Conservation (phyloP, 768 basidiomycete species). For the Saitozyma podzolica region DNA sequence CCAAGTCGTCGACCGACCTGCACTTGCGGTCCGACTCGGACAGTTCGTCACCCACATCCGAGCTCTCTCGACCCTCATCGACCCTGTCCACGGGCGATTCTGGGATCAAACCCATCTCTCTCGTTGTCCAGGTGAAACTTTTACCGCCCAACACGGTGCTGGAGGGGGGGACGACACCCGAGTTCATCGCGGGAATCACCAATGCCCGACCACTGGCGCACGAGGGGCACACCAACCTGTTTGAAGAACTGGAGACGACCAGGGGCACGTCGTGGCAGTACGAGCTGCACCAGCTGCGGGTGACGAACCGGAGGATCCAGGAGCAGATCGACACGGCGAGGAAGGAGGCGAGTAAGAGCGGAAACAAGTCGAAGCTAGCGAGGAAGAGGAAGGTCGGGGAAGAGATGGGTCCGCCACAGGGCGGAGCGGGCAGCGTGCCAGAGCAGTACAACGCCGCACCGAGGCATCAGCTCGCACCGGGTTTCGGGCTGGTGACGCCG, state of each 20-base stretch:
- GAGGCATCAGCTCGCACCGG: slow-evolving; percentile 49
- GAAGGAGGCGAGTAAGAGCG: slow-evolving; percentile 13
- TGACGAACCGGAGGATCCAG: slow-evolving; percentile 65
- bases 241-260: slow-evolving; percentile 68
- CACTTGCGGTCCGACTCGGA: slow-evolving; percentile 1
- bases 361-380: slow-evolving; percentile 19
- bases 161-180: not conserved
- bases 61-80: slow-evolving; percentile 10
- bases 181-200: slow-evolving; percentile 15
- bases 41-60: slow-evolving; percentile 7
- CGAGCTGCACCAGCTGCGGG: slow-evolving; percentile 79
- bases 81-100: slow-evolving; percentile 11
- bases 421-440: slow-evolving; percentile 13
- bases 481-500: slow-evolving; percentile 45
- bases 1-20: slow-evolving; percentile 11
- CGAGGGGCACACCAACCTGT: slow-evolving; percentile 58
- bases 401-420: slow-evolving; percentile 25
- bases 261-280: slow-evolving; percentile 88
- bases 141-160: slow-evolving; percentile 8
- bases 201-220: slow-evolving; percentile 37
- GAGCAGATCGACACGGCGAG: slow-evolving; percentile 59
- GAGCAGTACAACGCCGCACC: slow-evolving; percentile 40
- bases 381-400: slow-evolving; percentile 22
- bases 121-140: slow-evolving; percentile 50
- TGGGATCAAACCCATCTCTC: slow-evolving; percentile 32